Evolutionary conservation across 805 yeast species (phyloP), one percentile per base, ranked within the genome.

Genomic region (Sporopachydermia quercuum): DNA sequence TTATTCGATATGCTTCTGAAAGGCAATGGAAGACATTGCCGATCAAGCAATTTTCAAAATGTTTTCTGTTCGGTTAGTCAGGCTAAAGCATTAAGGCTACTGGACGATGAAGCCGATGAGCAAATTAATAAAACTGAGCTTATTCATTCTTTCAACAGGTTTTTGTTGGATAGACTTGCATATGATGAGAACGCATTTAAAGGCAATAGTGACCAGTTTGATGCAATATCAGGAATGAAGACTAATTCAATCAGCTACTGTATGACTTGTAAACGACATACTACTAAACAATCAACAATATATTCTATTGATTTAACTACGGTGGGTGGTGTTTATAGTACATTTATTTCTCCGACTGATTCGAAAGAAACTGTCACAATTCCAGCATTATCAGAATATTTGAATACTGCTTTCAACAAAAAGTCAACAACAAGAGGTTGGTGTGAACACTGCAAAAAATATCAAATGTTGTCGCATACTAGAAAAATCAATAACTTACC

Each of bases 1-100:
- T 61, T 93, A 11, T 84, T 75, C 58, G 97, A 93, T 52, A 89
- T 91, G 98, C 69, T 89, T 59, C 69, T 68, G 35, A 82, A 83
- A 54, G 85, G 95, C 0, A 60, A 69, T 11, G 91, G 94, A 0
- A 70, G 71, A 33, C 83, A 81, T 48, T 85, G 89, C 49, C 73
- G 83, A 34, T 79, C 95, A 0, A 65, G 86, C 2, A 91, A 91
- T 53, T 85, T 89, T 51, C 78, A 76, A 47, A 61, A 65, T 27
- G 54, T 73, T 3, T 52, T 80, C 34, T 61, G 65, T 5, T 54
- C 66, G 1, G 54, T 65, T 4, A 66, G 68, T 1, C 72, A 71
- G 19, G 82, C 83, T 0, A 52, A 59, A 15, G 60, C 62, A 3
- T 52, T 70, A 19, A 78, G 77, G 0, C 59, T 84, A 11, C 48